Conservation (phyloP, 306 rosid genomes). For the Rosa lucieae region DNA sequence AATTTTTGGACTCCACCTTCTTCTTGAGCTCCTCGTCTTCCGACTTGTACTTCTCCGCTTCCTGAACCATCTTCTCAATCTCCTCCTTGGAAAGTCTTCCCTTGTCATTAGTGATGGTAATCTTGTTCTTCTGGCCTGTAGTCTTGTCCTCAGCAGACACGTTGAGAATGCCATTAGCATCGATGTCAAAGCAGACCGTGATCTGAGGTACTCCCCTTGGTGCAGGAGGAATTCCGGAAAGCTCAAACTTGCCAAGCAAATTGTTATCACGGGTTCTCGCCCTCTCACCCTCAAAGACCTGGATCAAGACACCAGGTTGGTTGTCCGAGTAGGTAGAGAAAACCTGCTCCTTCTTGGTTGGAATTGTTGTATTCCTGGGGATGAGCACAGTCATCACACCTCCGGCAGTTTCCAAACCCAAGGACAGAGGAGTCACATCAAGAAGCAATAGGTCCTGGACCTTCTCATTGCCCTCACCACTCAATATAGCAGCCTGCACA, state of each 20-base stretch:
- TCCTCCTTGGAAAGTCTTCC: conserved; percentile 50
- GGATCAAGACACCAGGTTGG: conserved; percentile 61
- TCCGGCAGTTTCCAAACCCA: conserved; percentile 4
- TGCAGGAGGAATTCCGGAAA: neutral
- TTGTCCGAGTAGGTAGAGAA: conserved; percentile 48
- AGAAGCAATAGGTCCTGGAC: neutral
- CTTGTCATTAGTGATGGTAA: conserved; percentile 62
- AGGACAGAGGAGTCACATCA: neutral
- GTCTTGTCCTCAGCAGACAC: conserved; percentile 66
- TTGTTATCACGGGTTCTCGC: conserved; percentile 58
- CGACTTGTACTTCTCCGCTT: neutral
- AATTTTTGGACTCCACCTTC: conserved; percentile 20
- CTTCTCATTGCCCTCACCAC: neutral
- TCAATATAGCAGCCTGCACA: neutral
- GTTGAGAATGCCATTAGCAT: conserved; percentile 23
- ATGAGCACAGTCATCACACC: neutral
- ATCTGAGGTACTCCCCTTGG: conserved; percentile 8
- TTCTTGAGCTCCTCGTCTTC: neutral
- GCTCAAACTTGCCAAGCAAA: conserved; percentile 48
- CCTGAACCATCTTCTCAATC: conserved; percentile 1
- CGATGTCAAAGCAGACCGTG: neutral
- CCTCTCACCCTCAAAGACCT: conserved; percentile 54
- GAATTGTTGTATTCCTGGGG: neutral
- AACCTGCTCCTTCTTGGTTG: conserved; percentile 1
- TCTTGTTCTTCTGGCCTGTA: conserved; percentile 57